Evolutionary conservation across 345 rosid species (phyloP).

Genomic region (Sonneratia alba): DNA sequence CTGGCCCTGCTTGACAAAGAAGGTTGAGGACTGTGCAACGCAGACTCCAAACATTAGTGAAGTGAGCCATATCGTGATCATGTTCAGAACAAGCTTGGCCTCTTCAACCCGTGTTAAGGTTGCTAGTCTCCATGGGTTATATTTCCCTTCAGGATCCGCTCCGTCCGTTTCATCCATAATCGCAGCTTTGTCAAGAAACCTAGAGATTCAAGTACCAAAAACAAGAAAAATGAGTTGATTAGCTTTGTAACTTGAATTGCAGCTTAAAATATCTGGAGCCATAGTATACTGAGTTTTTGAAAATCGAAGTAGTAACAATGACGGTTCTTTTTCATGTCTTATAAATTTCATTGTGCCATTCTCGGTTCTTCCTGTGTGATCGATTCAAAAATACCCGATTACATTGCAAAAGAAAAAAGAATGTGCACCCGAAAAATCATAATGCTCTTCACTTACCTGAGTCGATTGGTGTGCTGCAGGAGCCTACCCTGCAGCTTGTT

Average conservation of each 20-base stretch:
- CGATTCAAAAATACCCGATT: too few species aligned
- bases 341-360: too few species aligned
- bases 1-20: constrained; percentile 27
- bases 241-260: not conserved
- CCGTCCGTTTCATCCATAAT: constrained; percentile 8
- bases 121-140: constrained; percentile 16
- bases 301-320: too few species aligned
- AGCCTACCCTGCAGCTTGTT: constrained; percentile 19
- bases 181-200: constrained; percentile 28
- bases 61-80: constrained; percentile 26
- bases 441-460: constrained; percentile 15
- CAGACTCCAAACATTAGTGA: constrained; percentile 11
- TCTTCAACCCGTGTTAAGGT: constrained; percentile 33
- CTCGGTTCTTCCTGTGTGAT: too few species aligned
- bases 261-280: too few species aligned
- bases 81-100: constrained; percentile 24
- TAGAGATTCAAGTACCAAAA: not conserved
- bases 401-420: not conserved
- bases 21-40: constrained; percentile 20
- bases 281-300: too few species aligned
- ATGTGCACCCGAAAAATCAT: not conserved
- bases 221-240: not conserved
- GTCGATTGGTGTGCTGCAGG: constrained; percentile 26
- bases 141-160: not conserved
- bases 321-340: too few species aligned